Evolutionary conservation across 2,329 filamentous ascomycete genomes (phyloP), one percentile per base, ranked within the genome.

Genomic region (Ambrosiella cleistominuta): DNA sequence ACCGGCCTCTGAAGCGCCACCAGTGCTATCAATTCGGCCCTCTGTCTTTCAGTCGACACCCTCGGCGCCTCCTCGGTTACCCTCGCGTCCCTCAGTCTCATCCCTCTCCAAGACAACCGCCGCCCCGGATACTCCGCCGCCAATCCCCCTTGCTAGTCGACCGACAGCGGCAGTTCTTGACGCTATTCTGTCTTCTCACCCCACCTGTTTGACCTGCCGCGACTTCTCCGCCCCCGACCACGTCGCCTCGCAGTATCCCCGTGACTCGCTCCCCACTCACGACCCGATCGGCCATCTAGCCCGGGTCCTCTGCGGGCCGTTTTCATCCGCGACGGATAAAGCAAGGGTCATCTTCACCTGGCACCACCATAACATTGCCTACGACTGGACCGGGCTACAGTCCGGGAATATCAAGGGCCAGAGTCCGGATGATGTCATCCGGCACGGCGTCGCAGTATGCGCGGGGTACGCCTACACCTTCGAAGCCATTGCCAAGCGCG

Each of bases 341-440:
- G 91, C 93, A 1, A 79, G 93, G 36, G 88, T 82, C 1, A 87
- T 98, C 61, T 97, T 97, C 67, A 88, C 86, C 1, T 98, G 93
- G 93, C 81, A 90, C 45, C 91, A 97, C 70, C 83, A 97, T 69
- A 97, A 97, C 65, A 83, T 98, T 60, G 77, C 76, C 52, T 98
- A 97, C 68, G 88, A 97, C 67, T 81, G 82, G 0, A 76, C 80
- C 35, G 78, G 83, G 27, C 95, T 96, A 72, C 94, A 94, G 66
- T 79, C 76, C 59, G 79, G 82, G 40, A 81, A 74, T 52, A 73
- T 95, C 38, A 76, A 81, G 62, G 74, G 78, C 7, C 82, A 81
- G 47, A 84, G 81, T 0, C 84, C 88, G 0, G 79, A 82, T 39
- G 80, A 83, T 38, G 91, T 86, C 0, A 79, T 97, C 9, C 76